Evolutionary conservation across 441 rosid species (phyloP), one percentile per base, ranked within the genome.

Genomic region (Lepidium campestre): DNA sequence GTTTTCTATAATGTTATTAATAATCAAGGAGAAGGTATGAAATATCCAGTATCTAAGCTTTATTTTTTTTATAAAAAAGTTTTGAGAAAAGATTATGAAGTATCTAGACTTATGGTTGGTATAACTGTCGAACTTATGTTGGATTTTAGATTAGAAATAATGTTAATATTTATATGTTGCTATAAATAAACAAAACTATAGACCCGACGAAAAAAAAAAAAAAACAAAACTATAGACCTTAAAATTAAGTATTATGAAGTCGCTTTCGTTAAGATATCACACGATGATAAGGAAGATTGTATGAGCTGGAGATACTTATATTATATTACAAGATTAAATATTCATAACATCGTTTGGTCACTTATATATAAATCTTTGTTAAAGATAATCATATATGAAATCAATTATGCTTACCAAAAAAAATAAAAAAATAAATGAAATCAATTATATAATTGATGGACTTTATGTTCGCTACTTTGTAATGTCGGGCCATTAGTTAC

Each of bases 181-280:
- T 17, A 49, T 49, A 31, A 41, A 6, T 49, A 65, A 47, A 57
- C 4, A 65, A 32, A 44, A 13, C 3, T 10, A 14, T 56, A 40
- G 37, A 64, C 40, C 57, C n/a, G n/a, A n/a, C n/a, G n/a, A n/a
- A n/a, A n/a, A n/a, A n/a, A n/a, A n/a, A n/a, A 31, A 41, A 6
- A 41, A 65, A 47, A 57, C 4, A 65, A 32, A 44, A 13, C 3
- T 10, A 14, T 56, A 40, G 37, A 64, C 40, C 57, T 39, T 63
- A 29, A 42, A 64, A 48, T 72, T 65, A 31, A 65, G 57, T 64
- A 64, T 22, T 12, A 31, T 2, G 22, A 64, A 63, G 60, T 71
- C 71, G 37, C 19, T 71, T 40, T 64, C 65, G 40, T 34, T 14
- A 65, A 72, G 66, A 72, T 72, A 65, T 61, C 66, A 57, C 66